These are phyloP conservation scores for Myochromella boudieri DNA, from an alignment of 768 basidiomycete genomes.

Conservation along the genomic window DNA sequence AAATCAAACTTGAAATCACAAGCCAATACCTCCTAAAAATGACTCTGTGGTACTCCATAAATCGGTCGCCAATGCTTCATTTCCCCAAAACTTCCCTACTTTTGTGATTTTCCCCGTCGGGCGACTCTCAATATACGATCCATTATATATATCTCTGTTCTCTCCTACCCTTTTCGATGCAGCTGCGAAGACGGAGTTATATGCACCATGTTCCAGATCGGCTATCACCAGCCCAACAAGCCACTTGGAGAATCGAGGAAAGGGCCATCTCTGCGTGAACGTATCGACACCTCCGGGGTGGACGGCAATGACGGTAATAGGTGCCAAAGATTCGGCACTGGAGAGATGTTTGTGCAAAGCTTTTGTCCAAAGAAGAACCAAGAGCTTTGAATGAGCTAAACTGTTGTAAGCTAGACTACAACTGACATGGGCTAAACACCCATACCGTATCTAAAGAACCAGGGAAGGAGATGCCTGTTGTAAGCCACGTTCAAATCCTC, in stretches of 20 bases:
- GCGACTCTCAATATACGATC: slow-evolving; percentile 20
- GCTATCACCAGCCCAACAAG: slow-evolving; percentile 20
- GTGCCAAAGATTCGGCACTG: slow-evolving; percentile 24
- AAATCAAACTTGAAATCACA: not conserved
- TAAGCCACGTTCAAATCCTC: slow-evolving; percentile 37
- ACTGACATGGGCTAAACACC: not conserved
- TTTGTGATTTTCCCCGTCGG: slow-evolving; percentile 11
- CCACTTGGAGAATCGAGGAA: slow-evolving; percentile 15
- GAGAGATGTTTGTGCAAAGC: slow-evolving; percentile 50
- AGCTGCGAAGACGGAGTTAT: slow-evolving; percentile 28
- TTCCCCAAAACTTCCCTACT: slow-evolving; percentile 1
- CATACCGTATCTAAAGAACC: slow-evolving; percentile 32
- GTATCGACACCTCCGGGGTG: slow-evolving; percentile 33
- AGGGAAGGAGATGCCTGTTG: slow-evolving; percentile 17
- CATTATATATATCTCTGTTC: slow-evolving; percentile 22
- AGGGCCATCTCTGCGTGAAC: slow-evolving; percentile 22
- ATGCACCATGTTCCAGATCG: slow-evolving; percentile 22
- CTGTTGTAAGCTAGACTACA: not conserved
- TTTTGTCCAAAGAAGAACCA: slow-evolving; percentile 46
- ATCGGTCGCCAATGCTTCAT: slow-evolving; percentile 9
- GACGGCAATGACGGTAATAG: slow-evolving; percentile 37
- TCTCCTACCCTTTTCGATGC: slow-evolving; percentile 22
- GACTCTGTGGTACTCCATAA: slow-evolving; percentile 13
- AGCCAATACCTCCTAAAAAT: slow-evolving; percentile 7
- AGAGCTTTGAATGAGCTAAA: slow-evolving; percentile 53